Evolutionary conservation across 805 yeast genomes (phyloP).

Genomic region (Lachancea meyersii): DNA sequence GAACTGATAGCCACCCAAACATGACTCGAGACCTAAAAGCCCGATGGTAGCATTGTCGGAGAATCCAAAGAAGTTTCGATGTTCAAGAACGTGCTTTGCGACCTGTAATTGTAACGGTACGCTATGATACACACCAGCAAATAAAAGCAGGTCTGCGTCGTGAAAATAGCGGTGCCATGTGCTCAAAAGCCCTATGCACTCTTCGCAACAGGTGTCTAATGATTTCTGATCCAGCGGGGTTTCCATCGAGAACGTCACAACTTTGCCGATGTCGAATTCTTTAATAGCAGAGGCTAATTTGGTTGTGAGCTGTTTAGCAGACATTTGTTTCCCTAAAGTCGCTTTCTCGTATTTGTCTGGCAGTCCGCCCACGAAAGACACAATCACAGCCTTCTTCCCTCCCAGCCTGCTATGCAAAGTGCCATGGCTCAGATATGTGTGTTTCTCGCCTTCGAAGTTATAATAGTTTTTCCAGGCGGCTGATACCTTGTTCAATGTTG

Average conservation of each 20-base stretch:
- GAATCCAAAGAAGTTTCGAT: slow-evolving; percentile 18
- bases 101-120: slow-evolving; percentile 45
- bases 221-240: slow-evolving; percentile 29
- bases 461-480: slow-evolving; percentile 35
- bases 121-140: slow-evolving; percentile 49
- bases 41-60: slow-evolving; percentile 25
- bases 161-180: slow-evolving; percentile 46
- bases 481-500: slow-evolving; percentile 32
- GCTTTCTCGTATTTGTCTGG: slow-evolving; percentile 30
- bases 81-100: slow-evolving; percentile 40
- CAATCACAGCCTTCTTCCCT: slow-evolving; percentile 25
- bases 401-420: slow-evolving; percentile 14
- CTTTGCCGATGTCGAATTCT: slow-evolving; percentile 20
- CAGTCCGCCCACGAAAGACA: slow-evolving; percentile 29
- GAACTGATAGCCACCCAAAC: slow-evolving; percentile 34
- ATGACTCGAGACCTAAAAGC: slow-evolving; percentile 33
- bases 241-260: slow-evolving; percentile 32
- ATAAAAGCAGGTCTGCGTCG: slow-evolving; percentile 43
- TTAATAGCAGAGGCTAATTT: slow-evolving; percentile 28
- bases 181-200: slow-evolving; percentile 38
- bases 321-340: slow-evolving; percentile 25
- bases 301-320: slow-evolving; percentile 26
- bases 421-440: slow-evolving; percentile 32
- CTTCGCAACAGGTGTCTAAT: slow-evolving; percentile 35
- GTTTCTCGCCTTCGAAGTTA: slow-evolving; percentile 33